Base-by-base conservation (phyloP, 306 rosid genomes). In the Vicia sativa region DNA sequence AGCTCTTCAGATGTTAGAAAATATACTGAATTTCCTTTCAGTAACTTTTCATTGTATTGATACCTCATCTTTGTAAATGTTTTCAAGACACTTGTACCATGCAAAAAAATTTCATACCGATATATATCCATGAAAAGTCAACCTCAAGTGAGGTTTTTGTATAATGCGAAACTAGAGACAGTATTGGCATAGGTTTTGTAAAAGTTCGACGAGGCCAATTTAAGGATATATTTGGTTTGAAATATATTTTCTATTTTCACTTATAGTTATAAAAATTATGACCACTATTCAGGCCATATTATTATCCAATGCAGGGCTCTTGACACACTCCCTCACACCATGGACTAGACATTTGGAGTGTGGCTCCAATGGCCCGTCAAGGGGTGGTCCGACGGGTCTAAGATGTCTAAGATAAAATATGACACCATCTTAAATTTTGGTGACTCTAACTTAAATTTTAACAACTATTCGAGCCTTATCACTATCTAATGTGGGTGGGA, bases 41-140 rank as follows among this genome's bases (percentile, higher is more conserved):
- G 28, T 38, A 59, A 8, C 29, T 60, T 59, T 35, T 38, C 16
- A 53, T 48, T 13, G 6, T 41, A 59, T 18, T 35, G 25, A 43
- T 65, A 41, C 21, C 7, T 65, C 50, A 26, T 28, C 39, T 18
- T 42, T 54, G 28, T 53, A 41, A 37, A 3, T 19, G 14, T 60
- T 44, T 35, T 18, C 58, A 16, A 57, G 44, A 35, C 25, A 2
- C 13, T 11, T 50, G 3, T 18, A 29, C 1, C n/a, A 14, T 61
- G 65, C 52, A 62, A 16, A 41, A 31, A 0, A 1, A 11, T 10
- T 16, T 57, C 37, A 57, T 56, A 10, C 7, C 41, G 1, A 29
- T 29, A 75, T 29, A 75, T 62, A 62, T 25, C 50, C 56, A 3
- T 43, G 25, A 52, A 69, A 68, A 53, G 65, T 35, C 18, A 43